phyloP scores from a whole-genome alignment of 768 basidiomycete species.

The Russula griseocarnosa region DNA sequence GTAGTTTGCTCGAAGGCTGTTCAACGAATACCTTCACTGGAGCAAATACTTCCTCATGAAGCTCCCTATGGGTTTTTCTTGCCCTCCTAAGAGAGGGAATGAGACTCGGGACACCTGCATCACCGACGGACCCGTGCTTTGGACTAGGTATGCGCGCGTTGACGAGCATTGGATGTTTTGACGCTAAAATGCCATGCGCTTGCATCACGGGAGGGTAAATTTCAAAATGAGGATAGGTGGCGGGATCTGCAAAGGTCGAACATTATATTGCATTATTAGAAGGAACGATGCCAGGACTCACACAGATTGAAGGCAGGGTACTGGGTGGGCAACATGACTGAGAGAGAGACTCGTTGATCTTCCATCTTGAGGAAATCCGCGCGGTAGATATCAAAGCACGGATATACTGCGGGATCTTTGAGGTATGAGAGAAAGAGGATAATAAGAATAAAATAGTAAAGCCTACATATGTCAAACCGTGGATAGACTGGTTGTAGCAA shows the following conservation, averaged over 20 bases:
- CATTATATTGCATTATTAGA: background rate
- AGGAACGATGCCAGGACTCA: slow-evolving; percentile 19
- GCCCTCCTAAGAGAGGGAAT: background rate
- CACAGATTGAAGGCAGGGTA: slow-evolving; percentile 33
- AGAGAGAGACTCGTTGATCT: background rate
- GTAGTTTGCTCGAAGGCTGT: background rate
- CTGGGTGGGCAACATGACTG: background rate
- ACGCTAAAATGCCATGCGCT: background rate
- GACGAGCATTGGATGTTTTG: background rate
- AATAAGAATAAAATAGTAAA: background rate
- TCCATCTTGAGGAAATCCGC: background rate
- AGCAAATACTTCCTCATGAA: slow-evolving; percentile 17
- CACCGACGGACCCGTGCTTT: background rate
- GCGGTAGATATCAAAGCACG: slow-evolving; percentile 32
- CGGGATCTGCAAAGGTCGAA: slow-evolving; percentile 24
- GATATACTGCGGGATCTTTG: slow-evolving; percentile 28
- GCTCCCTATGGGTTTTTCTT: slow-evolving; percentile 8
- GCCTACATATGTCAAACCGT: slow-evolving; percentile 18
- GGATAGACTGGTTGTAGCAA: slow-evolving; percentile 7
- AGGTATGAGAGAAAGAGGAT: background rate
- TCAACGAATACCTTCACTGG: background rate
- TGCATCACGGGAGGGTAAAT: slow-evolving; percentile 24
- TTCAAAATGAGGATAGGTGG: slow-evolving; percentile 33
- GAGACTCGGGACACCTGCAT: background rate
- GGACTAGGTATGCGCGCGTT: background rate